A percentile compares a stretch with the other conserved stretches of the same genome.
Conservation (phyloP, 2,329 filamentous ascomycete genomes). For the Hymenoscyphus albidus region DNA sequence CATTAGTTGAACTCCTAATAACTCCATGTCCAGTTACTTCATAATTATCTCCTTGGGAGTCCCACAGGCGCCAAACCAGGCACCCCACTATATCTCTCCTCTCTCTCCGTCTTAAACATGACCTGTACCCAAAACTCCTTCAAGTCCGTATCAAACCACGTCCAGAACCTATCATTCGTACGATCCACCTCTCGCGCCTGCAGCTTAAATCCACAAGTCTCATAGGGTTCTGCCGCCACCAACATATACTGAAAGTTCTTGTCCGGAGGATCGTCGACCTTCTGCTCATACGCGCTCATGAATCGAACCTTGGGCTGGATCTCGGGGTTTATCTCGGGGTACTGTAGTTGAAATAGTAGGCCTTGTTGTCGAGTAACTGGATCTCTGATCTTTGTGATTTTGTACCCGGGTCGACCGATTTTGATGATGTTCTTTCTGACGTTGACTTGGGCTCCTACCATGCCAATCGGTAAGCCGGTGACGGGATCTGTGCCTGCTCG, state of each 20-base stretch:
- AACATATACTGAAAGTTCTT: slow-evolving; percentile 92
- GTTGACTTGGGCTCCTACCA: slow-evolving; percentile 59
- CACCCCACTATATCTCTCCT: slow-evolving; percentile 76
- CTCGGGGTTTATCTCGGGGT: slow-evolving; percentile 79
- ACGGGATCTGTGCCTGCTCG: slow-evolving; percentile 61
- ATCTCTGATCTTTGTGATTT: slow-evolving; percentile 94
- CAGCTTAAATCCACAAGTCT: slow-evolving; percentile 95
- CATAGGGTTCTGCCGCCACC: slow-evolving; percentile 94
- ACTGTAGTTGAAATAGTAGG: slow-evolving; percentile 92
- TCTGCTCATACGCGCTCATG: slow-evolving; percentile 97
- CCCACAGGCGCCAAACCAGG: slow-evolving; percentile 49
- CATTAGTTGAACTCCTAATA: background rate
- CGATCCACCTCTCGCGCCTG: slow-evolving; percentile 91
- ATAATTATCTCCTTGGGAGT: slow-evolving; percentile 23
- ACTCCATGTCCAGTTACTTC: background rate
- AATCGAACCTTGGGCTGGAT: slow-evolving; percentile 82
- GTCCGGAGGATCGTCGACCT: slow-evolving; percentile 85
- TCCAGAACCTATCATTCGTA: slow-evolving; percentile 82
- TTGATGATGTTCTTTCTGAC: slow-evolving; percentile 84
- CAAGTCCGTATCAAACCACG: slow-evolving; percentile 90
- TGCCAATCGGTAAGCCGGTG: slow-evolving; percentile 68
- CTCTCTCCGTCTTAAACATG: slow-evolving; percentile 96
- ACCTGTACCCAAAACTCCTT: slow-evolving; percentile 98
- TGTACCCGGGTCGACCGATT: slow-evolving; percentile 94
- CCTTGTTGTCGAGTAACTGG: slow-evolving; percentile 84